These are phyloP conservation scores for Fusarium lateritium DNA, from an alignment of 2,329 filamentous ascomycete genomes.

Conservation along the genomic window DNA sequence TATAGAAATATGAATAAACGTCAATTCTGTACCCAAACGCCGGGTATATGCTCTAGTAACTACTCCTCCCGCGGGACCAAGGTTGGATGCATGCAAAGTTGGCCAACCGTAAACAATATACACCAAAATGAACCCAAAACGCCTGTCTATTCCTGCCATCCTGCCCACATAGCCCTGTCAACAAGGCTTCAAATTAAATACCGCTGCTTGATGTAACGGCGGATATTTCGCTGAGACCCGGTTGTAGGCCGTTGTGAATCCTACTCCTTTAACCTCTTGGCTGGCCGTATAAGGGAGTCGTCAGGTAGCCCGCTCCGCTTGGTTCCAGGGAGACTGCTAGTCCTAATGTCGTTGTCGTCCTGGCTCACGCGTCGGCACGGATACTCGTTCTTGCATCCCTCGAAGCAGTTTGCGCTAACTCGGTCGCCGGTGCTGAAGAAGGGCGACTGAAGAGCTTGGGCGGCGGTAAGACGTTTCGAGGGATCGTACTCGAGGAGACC, in stretches of 20 bases:
- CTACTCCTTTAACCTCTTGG: conserved; percentile 74
- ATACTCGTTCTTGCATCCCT: conserved; percentile 89
- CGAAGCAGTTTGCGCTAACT: conserved; percentile 88
- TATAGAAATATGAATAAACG: background rate
- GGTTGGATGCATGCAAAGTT: background rate
- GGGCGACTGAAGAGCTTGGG: conserved; percentile 88
- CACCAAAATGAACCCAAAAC: conserved; percentile 27
- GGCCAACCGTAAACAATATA: background rate
- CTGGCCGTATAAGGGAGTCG: conserved; percentile 76
- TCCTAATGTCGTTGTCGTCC: conserved; percentile 97
- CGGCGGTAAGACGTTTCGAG: conserved; percentile 86
- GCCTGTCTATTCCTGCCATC: conserved; percentile 22
- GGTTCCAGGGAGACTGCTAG: conserved; percentile 88
- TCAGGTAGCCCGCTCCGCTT: conserved; percentile 91
- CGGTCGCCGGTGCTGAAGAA: conserved; percentile 86
- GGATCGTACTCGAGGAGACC: conserved; percentile 94
- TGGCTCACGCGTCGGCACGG: conserved; percentile 91
- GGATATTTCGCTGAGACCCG: background rate
- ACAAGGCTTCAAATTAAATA: no score
- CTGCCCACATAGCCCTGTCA: no score
- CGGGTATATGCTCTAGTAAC: conserved; percentile 36
- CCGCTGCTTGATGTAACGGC: no score
- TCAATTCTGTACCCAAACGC: conserved; percentile 20
- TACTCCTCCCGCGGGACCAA: conserved; percentile 1
- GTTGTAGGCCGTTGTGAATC: no score